Conservation (phyloP, 2,329 filamentous ascomycete species). For the Knufia petricola region DNA sequence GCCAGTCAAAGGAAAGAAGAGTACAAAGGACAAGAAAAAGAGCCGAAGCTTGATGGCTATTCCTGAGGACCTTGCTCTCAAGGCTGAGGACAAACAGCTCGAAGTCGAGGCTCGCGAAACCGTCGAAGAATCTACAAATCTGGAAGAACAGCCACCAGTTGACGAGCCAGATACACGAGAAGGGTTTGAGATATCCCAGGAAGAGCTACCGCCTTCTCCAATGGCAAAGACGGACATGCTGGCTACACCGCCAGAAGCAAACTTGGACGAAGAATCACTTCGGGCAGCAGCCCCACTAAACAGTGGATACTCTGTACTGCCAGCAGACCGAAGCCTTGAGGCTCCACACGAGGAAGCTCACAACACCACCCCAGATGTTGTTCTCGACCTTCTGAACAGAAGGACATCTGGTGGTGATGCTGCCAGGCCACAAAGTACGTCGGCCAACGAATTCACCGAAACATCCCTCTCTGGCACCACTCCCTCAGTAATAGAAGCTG, state of each 20-base stretch:
- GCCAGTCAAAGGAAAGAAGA: constrained; percentile 5
- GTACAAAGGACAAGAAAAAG: constrained; percentile 22
- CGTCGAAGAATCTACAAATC: background rate
- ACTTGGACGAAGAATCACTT: background rate
- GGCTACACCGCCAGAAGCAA: background rate
- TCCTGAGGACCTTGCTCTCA: background rate
- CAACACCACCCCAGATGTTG: background rate
- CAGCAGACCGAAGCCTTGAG: background rate
- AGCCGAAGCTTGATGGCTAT: background rate
- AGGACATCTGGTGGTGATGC: background rate
- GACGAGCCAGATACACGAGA: background rate
- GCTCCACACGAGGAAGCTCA: background rate
- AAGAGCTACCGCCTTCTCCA: background rate
- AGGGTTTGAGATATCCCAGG: too few species aligned
- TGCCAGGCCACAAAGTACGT: background rate
- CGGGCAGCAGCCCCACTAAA: background rate
- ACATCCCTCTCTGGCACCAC: background rate
- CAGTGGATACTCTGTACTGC: background rate
- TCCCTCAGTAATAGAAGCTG: background rate
- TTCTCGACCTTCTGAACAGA: constrained; percentile 2
- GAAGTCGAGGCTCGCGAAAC: background rate
- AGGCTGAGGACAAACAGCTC: background rate
- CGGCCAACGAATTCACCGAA: background rate
- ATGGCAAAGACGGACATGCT: background rate
- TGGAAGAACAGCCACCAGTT: background rate